A percentile compares a stretch with the other conserved stretches of the same genome.
phyloP scores from a whole-genome alignment of 345 rosid genomes.

The Pelargonium nanum region DNA sequence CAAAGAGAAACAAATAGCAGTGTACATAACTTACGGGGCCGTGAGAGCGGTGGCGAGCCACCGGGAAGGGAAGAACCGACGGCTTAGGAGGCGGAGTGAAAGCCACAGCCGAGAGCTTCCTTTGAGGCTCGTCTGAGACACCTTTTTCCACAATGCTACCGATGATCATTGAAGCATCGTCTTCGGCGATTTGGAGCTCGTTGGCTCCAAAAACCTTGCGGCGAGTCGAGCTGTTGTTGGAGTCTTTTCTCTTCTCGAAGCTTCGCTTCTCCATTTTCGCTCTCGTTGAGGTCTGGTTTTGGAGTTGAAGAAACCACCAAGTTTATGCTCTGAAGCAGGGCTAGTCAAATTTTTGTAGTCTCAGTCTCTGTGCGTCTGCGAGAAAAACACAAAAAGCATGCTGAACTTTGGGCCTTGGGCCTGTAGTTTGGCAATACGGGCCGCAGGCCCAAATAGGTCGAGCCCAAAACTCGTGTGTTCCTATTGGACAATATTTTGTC shows the following conservation, averaged over 20 bases:
- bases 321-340: too few relatives aligned
- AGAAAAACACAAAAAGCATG: too few relatives aligned
- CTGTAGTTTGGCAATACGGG: too few relatives aligned
- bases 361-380: too few relatives aligned
- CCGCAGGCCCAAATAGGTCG: too few relatives aligned
- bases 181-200: conserved; percentile 18
- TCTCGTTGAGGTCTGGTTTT: background rate
- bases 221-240: background rate
- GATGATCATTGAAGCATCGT: conserved; percentile 27
- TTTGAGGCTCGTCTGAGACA: conserved; percentile 18
- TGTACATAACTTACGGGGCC: conserved; percentile 52
- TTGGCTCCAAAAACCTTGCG: conserved; percentile 14
- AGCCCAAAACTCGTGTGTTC: too few relatives aligned
- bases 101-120: conserved; percentile 14
- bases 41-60: conserved; percentile 85
- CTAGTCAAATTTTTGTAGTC: too few relatives aligned
- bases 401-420: too few relatives aligned
- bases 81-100: conserved; percentile 43
- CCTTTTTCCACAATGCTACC: conserved; percentile 77
- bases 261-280: background rate
- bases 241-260: background rate
- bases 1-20: background rate
- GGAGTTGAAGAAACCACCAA: too few relatives aligned
- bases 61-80: conserved; percentile 66
- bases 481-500: too few relatives aligned